Evolutionary conservation across 2,329 filamentous ascomycete genomes (phyloP).

Genomic region (Penicillium sp.): DNA sequence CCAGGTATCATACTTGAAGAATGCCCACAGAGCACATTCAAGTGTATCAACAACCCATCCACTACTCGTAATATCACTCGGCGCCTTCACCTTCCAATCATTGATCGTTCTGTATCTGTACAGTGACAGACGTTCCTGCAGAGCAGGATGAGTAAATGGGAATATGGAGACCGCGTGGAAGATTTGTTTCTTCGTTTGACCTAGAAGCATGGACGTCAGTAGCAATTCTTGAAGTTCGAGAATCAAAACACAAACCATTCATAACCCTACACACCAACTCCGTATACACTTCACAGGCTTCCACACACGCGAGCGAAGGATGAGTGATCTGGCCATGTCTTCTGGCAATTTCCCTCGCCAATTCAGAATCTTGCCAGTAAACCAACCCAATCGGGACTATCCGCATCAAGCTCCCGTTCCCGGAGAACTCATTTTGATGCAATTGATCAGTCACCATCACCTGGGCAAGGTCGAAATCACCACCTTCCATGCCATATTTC

Average conservation of each 20-base stretch:
- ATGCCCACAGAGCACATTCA: constrained; percentile 45
- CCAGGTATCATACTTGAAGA: constrained; percentile 42
- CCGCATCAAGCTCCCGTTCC: constrained; percentile 48
- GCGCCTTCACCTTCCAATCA: constrained; percentile 29
- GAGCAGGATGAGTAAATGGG: constrained; percentile 11
- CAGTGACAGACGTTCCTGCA: constrained; percentile 10
- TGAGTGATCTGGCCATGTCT: constrained; percentile 39
- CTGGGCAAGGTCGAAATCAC: constrained; percentile 16
- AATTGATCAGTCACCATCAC: constrained; percentile 18
- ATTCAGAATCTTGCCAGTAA: constrained; percentile 23
- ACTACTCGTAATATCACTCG: constrained; percentile 33
- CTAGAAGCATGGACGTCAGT: constrained; percentile 2
- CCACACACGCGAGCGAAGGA: constrained; percentile 39
- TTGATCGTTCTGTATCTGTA: constrained; percentile 19
- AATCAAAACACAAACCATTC: constrained; percentile 17
- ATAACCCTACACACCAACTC: constrained; percentile 34
- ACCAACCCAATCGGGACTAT: constrained; percentile 41
- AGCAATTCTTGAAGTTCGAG: neutral
- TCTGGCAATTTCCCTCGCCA: constrained; percentile 28
- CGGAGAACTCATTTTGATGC: constrained; percentile 23
- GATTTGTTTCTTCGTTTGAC: constrained; percentile 19
- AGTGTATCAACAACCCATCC: constrained; percentile 47
- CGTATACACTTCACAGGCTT: constrained; percentile 44
- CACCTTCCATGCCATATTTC: neutral
- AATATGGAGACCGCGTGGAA: constrained; percentile 7